Evolutionary conservation across 352 stramenopile genomes (phyloP).

Genomic region (Pythium chondricola): DNA sequence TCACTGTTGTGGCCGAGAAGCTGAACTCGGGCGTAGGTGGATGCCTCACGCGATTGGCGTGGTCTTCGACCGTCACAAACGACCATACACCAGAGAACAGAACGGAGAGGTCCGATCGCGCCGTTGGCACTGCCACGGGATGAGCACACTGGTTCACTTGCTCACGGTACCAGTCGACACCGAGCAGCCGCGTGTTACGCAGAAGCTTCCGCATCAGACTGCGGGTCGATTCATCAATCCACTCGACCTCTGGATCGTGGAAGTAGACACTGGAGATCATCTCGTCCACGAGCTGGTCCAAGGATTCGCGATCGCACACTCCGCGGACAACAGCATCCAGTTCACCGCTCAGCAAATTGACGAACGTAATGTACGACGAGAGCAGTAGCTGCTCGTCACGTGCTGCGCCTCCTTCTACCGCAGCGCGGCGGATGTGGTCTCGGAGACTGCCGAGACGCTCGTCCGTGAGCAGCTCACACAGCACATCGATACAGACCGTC

Average conservation of each 20-base stretch:
- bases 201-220: slow-evolving; percentile 8
- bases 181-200: slow-evolving; percentile 20
- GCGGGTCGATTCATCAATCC: slow-evolving; percentile 4
- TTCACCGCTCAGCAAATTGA: slow-evolving; percentile 1
- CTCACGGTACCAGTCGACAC: slow-evolving; percentile 14
- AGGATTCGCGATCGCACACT: slow-evolving; percentile 11
- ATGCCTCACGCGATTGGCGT: too few species aligned
- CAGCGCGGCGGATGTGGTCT: slow-evolving; percentile 4
- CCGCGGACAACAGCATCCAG: slow-evolving; percentile 6
- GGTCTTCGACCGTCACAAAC: slow-evolving; percentile 13
- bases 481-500: slow-evolving; percentile 14
- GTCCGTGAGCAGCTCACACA: slow-evolving; percentile 13
- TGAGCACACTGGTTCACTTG: slow-evolving; percentile 12
- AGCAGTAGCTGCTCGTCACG: slow-evolving; percentile 7
- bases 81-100: slow-evolving; percentile 16
- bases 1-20: slow-evolving; percentile 12
- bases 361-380: slow-evolving; percentile 9
- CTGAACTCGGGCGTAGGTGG: slow-evolving; percentile 10
- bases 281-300: slow-evolving; percentile 22
- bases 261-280: slow-evolving; percentile 19
- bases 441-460: slow-evolving; percentile 1
- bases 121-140: neutral
- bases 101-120: slow-evolving; percentile 4
- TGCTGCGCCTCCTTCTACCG: too few species aligned
- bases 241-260: slow-evolving; percentile 18